Conservation (phyloP, 768 basidiomycete species). For the Leucocoprinus sp. region DNA sequence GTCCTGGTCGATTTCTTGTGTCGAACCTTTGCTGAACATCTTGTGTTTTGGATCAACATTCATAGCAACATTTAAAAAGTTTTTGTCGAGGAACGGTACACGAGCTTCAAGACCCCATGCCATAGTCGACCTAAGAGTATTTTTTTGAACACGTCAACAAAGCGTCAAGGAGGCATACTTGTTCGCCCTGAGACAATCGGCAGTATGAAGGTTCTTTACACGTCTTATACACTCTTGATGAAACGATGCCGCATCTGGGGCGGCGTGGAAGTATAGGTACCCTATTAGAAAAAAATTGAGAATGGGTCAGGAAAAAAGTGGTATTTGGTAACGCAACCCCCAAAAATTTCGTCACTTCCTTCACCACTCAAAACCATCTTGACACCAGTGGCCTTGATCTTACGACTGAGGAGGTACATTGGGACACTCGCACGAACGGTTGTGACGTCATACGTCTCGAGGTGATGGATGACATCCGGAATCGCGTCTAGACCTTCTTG, state of each 20-base stretch:
- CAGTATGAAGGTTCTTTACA: conserved; percentile 95
- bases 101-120: conserved; percentile 99
- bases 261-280: conserved; percentile 99
- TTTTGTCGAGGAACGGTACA: conserved; percentile 97
- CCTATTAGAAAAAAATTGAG: conserved; percentile 35
- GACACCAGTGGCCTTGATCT: conserved; percentile 99
- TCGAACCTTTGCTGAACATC: conserved; percentile 76
- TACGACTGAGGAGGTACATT: conserved; percentile 96
- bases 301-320: background rate
- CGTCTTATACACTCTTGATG: conserved; percentile 93
- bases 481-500: conserved; percentile 97
- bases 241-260: conserved; percentile 80
- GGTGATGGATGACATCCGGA: conserved; percentile 94
- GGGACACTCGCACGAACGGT: conserved; percentile 97
- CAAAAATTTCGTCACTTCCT: conserved; percentile 95
- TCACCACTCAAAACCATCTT: conserved; percentile 99
- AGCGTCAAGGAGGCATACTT: conserved; percentile 46
- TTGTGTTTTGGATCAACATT: conserved; percentile 82
- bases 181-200: conserved; percentile 97
- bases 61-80: conserved; percentile 92
- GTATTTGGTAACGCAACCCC: conserved; percentile 48
- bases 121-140: conserved; percentile 77
- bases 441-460: conserved; percentile 98
- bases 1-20: conserved; percentile 72
- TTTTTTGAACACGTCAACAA: too few species aligned